Evolutionary conservation across 495 filamentous ascomycete genomes (phyloP).

Genomic region (Penicillium subrubescens): DNA sequence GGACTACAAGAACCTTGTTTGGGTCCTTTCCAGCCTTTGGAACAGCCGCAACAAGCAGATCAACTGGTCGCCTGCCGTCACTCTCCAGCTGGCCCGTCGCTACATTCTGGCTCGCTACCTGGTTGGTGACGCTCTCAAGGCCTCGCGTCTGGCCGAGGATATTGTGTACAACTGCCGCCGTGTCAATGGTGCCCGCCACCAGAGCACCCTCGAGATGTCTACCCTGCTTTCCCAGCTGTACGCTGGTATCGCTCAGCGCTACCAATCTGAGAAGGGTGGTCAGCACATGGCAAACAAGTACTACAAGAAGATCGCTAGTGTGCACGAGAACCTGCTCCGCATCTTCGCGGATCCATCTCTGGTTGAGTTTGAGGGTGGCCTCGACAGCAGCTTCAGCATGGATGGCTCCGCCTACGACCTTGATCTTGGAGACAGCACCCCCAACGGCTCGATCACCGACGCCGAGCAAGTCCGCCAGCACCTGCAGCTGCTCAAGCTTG

Average conservation of each 20-base stretch:
- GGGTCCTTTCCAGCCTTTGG: slow-evolving; percentile 39
- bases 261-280: slow-evolving; percentile 34
- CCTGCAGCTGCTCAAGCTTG: slow-evolving; percentile 40
- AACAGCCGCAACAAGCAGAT: slow-evolving; percentile 33
- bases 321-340: slow-evolving; percentile 44
- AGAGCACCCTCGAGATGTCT: slow-evolving; percentile 41
- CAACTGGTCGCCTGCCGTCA: slow-evolving; percentile 26
- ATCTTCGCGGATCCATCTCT: slow-evolving; percentile 36
- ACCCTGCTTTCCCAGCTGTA: slow-evolving; percentile 43
- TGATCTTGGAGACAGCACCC: slow-evolving; percentile 20
- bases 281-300: slow-evolving; percentile 41
- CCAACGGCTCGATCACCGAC: slow-evolving; percentile 21
- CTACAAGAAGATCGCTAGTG: slow-evolving; percentile 41
- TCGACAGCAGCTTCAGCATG: slow-evolving; percentile 26
- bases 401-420: slow-evolving; percentile 27
- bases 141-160: slow-evolving; percentile 43
- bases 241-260: slow-evolving; percentile 38
- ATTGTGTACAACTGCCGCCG: slow-evolving; percentile 47
- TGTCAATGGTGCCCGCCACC: slow-evolving; percentile 39
- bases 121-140: slow-evolving; percentile 30
- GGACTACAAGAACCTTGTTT: slow-evolving; percentile 41
- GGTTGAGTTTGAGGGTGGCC: slow-evolving; percentile 30
- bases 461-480: slow-evolving; percentile 41
- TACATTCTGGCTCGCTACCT: slow-evolving; percentile 43
- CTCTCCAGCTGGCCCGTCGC: slow-evolving; percentile 40